Conservation (phyloP, 768 basidiomycete genomes). For the Phlebiopsis flavidoalba region DNA sequence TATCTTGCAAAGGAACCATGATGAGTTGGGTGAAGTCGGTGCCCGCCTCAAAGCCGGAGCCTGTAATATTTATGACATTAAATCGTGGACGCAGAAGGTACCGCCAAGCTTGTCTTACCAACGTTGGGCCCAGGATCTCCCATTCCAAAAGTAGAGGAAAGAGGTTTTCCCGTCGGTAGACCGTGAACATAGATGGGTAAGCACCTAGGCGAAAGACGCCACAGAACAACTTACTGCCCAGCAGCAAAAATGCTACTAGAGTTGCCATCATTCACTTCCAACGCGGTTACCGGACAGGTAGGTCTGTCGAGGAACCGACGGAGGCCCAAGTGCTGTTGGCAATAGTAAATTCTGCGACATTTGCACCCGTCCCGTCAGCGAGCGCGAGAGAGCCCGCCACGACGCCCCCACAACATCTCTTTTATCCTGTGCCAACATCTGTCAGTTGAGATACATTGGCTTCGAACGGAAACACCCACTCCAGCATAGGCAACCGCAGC, state of each 20-base stretch:
- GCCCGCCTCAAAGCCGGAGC: slow-evolving; percentile 45
- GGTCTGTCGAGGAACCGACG: slow-evolving; percentile 49
- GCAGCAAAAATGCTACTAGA: slow-evolving; percentile 84
- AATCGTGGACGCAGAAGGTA: too few relatives aligned
- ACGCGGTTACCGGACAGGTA: slow-evolving; percentile 87
- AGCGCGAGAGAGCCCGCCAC: slow-evolving; percentile 79
- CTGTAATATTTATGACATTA: slow-evolving; percentile 29
- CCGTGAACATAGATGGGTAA: slow-evolving; percentile 23
- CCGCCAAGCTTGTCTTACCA: slow-evolving; percentile 33
- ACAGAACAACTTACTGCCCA: slow-evolving; percentile 54
- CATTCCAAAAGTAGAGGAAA: slow-evolving; percentile 86
- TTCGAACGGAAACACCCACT: slow-evolving; percentile 40
- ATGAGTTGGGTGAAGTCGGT: slow-evolving; percentile 76
- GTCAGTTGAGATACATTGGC: slow-evolving; percentile 6
- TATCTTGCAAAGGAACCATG: slow-evolving; percentile 84
- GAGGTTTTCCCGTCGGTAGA: slow-evolving; percentile 54
- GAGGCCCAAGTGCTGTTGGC: slow-evolving; percentile 70
- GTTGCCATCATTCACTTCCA: slow-evolving; percentile 81
- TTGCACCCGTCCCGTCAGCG: slow-evolving; percentile 55
- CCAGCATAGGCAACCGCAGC: slow-evolving; percentile 76
- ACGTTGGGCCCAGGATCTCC: slow-evolving; percentile 65
- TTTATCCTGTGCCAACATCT: slow-evolving; percentile 40
- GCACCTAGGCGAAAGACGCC: not conserved
- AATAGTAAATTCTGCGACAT: slow-evolving; percentile 72
- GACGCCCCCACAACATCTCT: slow-evolving; percentile 65